These are phyloP conservation scores for Phaeosphaeriaceae sp. DNA, from an alignment of 2,329 filamentous ascomycete species.

Conservation along the genomic window DNA sequence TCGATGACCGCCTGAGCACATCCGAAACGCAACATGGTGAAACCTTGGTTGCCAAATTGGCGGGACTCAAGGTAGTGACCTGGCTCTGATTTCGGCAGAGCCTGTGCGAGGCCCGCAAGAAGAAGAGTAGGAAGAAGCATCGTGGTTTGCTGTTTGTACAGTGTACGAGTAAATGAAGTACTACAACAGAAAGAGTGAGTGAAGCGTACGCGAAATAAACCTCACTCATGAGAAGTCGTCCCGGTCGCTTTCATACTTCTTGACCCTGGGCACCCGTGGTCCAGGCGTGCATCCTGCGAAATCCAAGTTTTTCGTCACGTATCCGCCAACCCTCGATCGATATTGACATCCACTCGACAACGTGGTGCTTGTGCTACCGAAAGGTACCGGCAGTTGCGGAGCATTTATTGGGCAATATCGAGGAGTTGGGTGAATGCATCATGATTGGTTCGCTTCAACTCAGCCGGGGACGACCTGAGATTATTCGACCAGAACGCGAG, in stretches of 20 bases:
- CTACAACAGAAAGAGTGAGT: background rate
- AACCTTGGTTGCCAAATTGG: background rate
- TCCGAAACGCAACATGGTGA: constrained; percentile 19
- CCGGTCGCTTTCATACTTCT: constrained; percentile 4
- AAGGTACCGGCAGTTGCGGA: constrained; percentile 3
- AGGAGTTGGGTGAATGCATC: background rate
- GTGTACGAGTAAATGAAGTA: background rate
- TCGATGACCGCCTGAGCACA: constrained; percentile 34
- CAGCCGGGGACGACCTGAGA: background rate
- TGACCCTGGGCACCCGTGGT: background rate
- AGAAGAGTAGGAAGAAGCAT: constrained; percentile 6
- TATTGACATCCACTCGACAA: constrained; percentile 1
- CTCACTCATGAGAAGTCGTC: background rate
- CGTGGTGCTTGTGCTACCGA: background rate
- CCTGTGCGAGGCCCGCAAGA: constrained; percentile 6
- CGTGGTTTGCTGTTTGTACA: background rate
- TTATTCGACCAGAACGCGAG: background rate
- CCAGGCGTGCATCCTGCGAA: background rate
- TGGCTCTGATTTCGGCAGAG: constrained; percentile 6
- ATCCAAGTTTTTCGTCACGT: background rate
- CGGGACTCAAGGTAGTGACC: constrained; percentile 6
- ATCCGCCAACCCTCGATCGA: background rate
- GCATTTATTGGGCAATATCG: constrained; percentile 5
- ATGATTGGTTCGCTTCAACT: constrained; percentile 5
- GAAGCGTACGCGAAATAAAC: background rate